Evolutionary conservation across 176 grass and related monocot species (phyloP).

Genomic region (Ampelocalamus luodianensis): DNA sequence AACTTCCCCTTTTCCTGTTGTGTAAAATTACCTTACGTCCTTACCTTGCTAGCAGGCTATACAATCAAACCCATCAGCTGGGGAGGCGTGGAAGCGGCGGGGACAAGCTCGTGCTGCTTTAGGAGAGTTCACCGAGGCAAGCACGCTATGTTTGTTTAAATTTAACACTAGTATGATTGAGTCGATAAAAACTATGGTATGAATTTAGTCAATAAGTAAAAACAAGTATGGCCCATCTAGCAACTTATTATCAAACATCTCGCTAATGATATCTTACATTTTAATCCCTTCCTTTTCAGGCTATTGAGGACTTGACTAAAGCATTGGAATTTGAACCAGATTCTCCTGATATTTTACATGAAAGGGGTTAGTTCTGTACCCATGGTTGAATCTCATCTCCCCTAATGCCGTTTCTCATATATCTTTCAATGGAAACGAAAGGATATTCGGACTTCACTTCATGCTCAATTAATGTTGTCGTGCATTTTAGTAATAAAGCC

Average conservation of each 20-base stretch:
- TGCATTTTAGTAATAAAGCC: slow-evolving; percentile 31
- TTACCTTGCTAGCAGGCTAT: slow-evolving; percentile 72
- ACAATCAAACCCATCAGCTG: slow-evolving; percentile 80
- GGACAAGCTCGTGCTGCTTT: slow-evolving; percentile 97
- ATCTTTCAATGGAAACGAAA: slow-evolving; percentile 23
- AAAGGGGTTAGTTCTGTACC: slow-evolving; percentile 71
- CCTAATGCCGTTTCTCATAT: slow-evolving; percentile 31
- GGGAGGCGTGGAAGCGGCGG: slow-evolving; percentile 95
- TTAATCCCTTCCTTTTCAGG: slow-evolving; percentile 57
- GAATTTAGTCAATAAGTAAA: background rate
- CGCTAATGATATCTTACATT: slow-evolving; percentile 6
- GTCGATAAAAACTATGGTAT: background rate
- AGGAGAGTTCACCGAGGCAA: slow-evolving; percentile 88
- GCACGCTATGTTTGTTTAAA: slow-evolving; percentile 38
- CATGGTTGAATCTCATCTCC: slow-evolving; percentile 27
- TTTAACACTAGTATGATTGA: slow-evolving; percentile 19
- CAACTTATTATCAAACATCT: slow-evolving; percentile 25
- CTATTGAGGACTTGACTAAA: slow-evolving; percentile 89
- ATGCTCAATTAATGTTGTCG: slow-evolving; percentile 14
- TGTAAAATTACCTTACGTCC: slow-evolving; percentile 31
- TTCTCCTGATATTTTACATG: slow-evolving; percentile 97
- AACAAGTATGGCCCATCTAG: background rate
- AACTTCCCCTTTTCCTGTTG: background rate
- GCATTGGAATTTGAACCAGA: slow-evolving; percentile 93
- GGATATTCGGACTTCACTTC: background rate